These are phyloP conservation scores for Zoysia japonica DNA, from an alignment of 176 grass and related monocot species.

Conservation along the genomic window DNA sequence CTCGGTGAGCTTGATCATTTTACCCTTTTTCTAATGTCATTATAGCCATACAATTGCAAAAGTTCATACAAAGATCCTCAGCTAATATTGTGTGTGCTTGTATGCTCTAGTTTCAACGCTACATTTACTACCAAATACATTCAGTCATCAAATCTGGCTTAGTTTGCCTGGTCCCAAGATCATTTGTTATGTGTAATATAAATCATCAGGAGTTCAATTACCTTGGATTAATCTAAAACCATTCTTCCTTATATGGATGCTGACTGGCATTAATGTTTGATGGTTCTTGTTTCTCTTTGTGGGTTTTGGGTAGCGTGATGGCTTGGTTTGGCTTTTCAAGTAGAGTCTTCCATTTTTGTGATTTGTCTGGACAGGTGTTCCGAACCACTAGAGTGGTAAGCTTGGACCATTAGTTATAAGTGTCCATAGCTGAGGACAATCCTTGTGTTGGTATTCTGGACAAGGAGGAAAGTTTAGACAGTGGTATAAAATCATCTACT, in stretches of 20 bases:
- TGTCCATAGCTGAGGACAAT: background rate
- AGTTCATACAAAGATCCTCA: background rate
- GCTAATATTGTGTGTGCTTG: background rate
- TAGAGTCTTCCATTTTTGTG: constrained; percentile 4
- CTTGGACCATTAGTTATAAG: background rate
- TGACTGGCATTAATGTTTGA: constrained; percentile 19
- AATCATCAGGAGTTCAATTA: background rate
- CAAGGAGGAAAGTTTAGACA: background rate
- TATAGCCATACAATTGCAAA: background rate
- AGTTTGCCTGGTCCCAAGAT: background rate
- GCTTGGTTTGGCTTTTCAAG: constrained; percentile 6
- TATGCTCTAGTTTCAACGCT: background rate
- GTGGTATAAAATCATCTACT: too few species aligned
- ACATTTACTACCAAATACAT: constrained; percentile 21
- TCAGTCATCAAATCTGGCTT: background rate
- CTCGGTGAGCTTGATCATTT: constrained; percentile 42
- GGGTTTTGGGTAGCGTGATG: background rate
- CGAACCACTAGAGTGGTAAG: background rate
- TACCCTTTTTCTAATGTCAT: constrained; percentile 16
- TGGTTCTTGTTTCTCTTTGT: background rate
- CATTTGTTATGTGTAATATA: background rate
- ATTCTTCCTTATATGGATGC: constrained; percentile 3
- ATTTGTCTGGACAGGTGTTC: background rate
- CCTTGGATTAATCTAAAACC: background rate
- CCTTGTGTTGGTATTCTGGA: background rate